These are phyloP conservation scores for Closterium sp. DNA, from an alignment of 139 green algal species.

Conservation along the genomic window DNA sequence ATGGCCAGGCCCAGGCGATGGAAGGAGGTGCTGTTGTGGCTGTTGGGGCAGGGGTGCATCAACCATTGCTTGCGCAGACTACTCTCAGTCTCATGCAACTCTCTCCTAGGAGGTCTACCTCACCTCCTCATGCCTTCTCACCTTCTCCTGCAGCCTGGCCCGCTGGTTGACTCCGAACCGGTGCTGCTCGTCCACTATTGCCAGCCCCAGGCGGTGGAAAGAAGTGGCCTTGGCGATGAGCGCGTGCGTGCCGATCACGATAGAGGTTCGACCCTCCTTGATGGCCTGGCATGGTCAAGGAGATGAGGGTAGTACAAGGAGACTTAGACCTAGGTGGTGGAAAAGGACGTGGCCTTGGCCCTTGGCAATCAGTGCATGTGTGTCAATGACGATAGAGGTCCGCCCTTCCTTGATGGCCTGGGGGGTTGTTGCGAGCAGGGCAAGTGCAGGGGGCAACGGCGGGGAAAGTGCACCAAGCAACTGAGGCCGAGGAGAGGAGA, in stretches of 20 bases:
- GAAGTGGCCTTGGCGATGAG: slow-evolving; percentile 67
- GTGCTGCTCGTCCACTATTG: slow-evolving; percentile 93
- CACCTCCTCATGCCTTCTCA: not conserved
- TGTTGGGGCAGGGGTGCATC: no score
- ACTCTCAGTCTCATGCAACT: no score
- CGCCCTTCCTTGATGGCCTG: no score
- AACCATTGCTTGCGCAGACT: no score
- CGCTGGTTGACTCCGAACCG: slow-evolving; percentile 61
- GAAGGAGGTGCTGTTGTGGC: no score
- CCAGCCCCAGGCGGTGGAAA: slow-evolving; percentile 79
- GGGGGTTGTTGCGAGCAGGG: no score
- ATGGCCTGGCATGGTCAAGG: slow-evolving; percentile 30
- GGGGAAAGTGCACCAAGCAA: no score
- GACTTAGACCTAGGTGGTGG: not conserved
- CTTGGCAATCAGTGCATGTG: not conserved
- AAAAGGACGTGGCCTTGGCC: not conserved
- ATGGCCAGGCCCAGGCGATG: slow-evolving; percentile 75
- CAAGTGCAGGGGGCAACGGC: no score
- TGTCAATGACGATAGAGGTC: no score
- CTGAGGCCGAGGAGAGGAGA: no score
- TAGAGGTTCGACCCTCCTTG: slow-evolving; percentile 55
- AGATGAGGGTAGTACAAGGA: not conserved
- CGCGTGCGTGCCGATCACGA: slow-evolving; percentile 85
- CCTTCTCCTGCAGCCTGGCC: slow-evolving; percentile 37
- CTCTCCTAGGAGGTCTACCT: no score